Percentiles rank a stretch among this genome's conserved stretches.
These are phyloP conservation scores for Cercospora janseana DNA, from an alignment of 2,329 filamentous ascomycete genomes.

Conservation along the genomic window DNA sequence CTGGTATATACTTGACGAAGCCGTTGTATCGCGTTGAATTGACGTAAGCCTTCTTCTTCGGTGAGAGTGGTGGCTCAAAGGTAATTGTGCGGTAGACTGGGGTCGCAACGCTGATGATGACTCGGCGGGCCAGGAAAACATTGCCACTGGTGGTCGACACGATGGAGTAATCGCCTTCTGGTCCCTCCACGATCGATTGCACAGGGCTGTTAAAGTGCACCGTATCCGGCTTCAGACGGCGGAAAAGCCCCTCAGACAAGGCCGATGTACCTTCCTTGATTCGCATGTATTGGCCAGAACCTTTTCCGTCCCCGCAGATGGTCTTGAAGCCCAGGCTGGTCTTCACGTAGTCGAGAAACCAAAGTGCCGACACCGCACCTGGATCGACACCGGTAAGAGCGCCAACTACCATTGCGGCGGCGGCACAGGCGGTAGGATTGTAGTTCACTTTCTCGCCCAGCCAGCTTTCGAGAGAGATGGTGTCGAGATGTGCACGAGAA, in stretches of 20 bases:
- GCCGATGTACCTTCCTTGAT: slow-evolving; percentile 49
- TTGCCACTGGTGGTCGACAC: neutral
- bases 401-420: neutral
- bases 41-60: slow-evolving; percentile 39
- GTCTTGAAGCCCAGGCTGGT: neutral
- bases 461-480: neutral
- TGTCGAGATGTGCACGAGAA: neutral
- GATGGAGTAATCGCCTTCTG: neutral
- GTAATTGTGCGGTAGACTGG: slow-evolving; percentile 46
- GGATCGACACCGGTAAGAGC: neutral
- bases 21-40: slow-evolving; percentile 45
- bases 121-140: slow-evolving; percentile 41
- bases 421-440: neutral
- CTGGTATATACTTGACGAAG: slow-evolving; percentile 52
- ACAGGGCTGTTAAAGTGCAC: neutral
- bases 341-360: neutral
- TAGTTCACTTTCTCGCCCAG: neutral
- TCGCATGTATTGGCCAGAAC: slow-evolving; percentile 54
- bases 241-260: slow-evolving; percentile 38
- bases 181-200: neutral
- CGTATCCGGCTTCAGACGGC: neutral
- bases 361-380: neutral
- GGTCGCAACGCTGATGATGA: slow-evolving; percentile 50
- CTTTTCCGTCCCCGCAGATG: slow-evolving; percentile 42
- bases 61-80: slow-evolving; percentile 49